Evolutionary conservation across 2,329 filamentous ascomycete genomes (phyloP).

Genomic region (Fusarium staphyleae): DNA sequence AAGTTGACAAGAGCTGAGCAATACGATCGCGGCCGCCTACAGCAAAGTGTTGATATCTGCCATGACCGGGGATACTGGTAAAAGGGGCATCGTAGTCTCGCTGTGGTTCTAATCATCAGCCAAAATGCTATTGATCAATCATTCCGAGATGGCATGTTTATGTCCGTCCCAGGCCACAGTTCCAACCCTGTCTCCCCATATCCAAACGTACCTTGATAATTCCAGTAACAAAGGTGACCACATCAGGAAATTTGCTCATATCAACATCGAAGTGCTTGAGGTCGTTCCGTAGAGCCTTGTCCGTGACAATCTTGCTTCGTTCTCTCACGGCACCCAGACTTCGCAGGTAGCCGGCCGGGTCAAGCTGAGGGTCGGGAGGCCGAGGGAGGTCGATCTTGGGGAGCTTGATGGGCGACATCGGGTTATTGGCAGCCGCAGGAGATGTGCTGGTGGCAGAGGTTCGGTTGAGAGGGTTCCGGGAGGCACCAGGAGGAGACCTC

Average conservation of each 20-base stretch:
- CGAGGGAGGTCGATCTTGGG: constrained; percentile 82
- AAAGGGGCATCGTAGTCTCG: constrained; percentile 64
- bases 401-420: constrained; percentile 62
- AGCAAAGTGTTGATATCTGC: constrained; percentile 83
- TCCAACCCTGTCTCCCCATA: too few relatives aligned
- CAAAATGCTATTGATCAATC: neutral
- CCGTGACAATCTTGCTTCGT: constrained; percentile 73
- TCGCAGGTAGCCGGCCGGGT: constrained; percentile 88
- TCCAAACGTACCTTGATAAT: constrained; percentile 81
- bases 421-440: constrained; percentile 57
- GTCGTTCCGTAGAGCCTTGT: constrained; percentile 78
- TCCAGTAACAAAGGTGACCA: constrained; percentile 85
- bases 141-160: neutral
- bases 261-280: constrained; percentile 90
- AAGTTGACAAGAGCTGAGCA: constrained; percentile 73
- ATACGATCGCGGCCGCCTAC: constrained; percentile 80
- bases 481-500: constrained; percentile 34
- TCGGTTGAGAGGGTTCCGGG: constrained; percentile 54
- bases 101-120: constrained; percentile 42
- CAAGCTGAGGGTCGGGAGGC: constrained; percentile 84
- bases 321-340: constrained; percentile 90
- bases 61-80: constrained; percentile 79
- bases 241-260: constrained; percentile 81
- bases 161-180: neutral
- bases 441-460: constrained; percentile 58